Evolutionary conservation across 2,329 filamentous ascomycete genomes (phyloP), one percentile per base, ranked within the genome.

Genomic region (Botryotinia convoluta): DNA sequence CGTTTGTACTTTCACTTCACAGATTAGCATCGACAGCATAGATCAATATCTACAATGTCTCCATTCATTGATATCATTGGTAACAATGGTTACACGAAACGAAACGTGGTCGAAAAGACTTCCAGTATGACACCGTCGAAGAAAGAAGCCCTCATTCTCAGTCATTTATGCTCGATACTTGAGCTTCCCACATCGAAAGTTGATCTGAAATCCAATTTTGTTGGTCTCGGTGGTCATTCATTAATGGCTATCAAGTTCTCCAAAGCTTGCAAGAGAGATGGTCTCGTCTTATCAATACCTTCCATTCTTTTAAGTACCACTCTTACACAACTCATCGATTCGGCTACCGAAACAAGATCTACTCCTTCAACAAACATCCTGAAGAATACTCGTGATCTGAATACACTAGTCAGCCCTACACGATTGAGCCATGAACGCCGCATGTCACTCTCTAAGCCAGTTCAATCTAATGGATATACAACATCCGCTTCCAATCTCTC

Each of bases 171-270:
- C 20, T 51, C 57, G n/a, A 67, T 72, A 39, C 42, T 65, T 0
- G 68, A 61, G 45, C 51, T 73, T 57, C 26, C 29, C 1, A 54
- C 60, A 16, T 5, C 42, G 3, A 29, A 70, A 60, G 16, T 73
- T 26, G 35, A 37, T 18, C 8, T 59, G 22, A 8, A 51, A 8
- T 51, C 71, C 22, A 73, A 81, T 69, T 86, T 86, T 79, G 84
- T 86, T 67, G 80, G 81, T n/a, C 78, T 86, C 1, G 85, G 85
- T 37, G 85, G 85, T 26, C 83, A 86, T 71, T 86, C 84, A 0
- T 80, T 86, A 7, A 76, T 80, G 6, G 85, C 84, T 0, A 86
- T 86, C 83, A 81, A 80, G 57, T 79, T 86, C 2, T 83, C 84
- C 0, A 82, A 83, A 8, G 81, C 80, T 22, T 81, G 81, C 35